Percentiles rank a stretch among this genome's conserved stretches.
Evolutionary conservation across 768 basidiomycete genomes (phyloP).

Genomic region (Clavulina sp.): DNA sequence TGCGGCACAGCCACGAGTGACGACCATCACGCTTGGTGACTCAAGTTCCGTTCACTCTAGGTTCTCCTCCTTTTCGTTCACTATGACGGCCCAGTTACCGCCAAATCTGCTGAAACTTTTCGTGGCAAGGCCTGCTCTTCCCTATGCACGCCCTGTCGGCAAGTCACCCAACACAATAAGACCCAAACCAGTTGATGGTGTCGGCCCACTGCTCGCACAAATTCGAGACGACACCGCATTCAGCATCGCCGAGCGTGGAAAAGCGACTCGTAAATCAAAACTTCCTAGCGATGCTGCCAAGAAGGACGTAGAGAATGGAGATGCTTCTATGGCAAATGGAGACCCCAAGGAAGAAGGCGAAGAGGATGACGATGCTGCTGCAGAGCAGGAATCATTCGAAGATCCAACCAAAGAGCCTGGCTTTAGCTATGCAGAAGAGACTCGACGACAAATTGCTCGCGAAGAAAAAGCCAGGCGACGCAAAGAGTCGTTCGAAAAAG

Average conservation of each 20-base stretch:
- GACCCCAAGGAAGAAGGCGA: conserved; percentile 74
- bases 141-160: conserved; percentile 72
- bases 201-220: conserved; percentile 53
- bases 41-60: no score
- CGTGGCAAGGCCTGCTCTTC: conserved; percentile 78
- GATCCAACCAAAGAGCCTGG: conserved; percentile 31
- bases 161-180: conserved; percentile 61
- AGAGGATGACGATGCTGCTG: conserved; percentile 9
- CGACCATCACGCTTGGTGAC: no score
- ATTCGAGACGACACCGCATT: conserved; percentile 66
- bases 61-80: no score
- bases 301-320: conserved; percentile 27
- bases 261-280: conserved; percentile 8
- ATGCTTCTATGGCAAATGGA: conserved; percentile 22
- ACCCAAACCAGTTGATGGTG: conserved; percentile 52
- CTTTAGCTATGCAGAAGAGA: conserved; percentile 70
- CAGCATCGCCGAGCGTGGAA: conserved; percentile 20
- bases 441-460: conserved; percentile 54
- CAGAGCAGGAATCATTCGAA: conserved; percentile 2
- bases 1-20: no score
- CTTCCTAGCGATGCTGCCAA: no score
- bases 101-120: conserved; percentile 95
- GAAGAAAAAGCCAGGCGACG: conserved; percentile 66
- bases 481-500: conserved; percentile 55
- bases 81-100: conserved; percentile 64